Evolutionary conservation across 2,329 filamentous ascomycete species (phyloP).

Genomic region (Curvularia sp.): DNA sequence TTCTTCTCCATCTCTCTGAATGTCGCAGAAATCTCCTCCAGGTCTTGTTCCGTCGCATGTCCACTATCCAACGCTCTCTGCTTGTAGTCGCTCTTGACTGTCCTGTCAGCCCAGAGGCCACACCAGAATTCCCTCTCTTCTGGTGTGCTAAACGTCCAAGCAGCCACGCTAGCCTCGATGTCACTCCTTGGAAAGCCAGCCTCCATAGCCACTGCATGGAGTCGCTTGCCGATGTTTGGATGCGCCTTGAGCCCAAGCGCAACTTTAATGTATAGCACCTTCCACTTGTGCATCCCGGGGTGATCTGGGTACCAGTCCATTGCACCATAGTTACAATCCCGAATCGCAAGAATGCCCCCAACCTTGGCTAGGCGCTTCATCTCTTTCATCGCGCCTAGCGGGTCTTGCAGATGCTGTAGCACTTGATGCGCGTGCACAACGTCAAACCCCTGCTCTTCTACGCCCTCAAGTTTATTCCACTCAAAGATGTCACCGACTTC

Average conservation of each 20-base stretch:
- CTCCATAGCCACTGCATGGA: slow-evolving; percentile 50
- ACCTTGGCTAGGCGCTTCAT: slow-evolving; percentile 63
- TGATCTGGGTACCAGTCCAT: slow-evolving; percentile 52
- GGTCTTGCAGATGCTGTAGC: slow-evolving; percentile 63
- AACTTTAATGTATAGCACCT: slow-evolving; percentile 44
- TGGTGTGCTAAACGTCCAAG: slow-evolving; percentile 54
- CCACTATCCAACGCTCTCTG: slow-evolving; percentile 49
- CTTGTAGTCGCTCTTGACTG: slow-evolving; percentile 46
- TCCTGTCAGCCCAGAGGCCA: slow-evolving; percentile 50
- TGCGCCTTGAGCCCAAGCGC: slow-evolving; percentile 43
- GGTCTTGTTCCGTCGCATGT: slow-evolving; percentile 48
- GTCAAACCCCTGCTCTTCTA: slow-evolving; percentile 58
- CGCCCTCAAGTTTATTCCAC: slow-evolving; percentile 54
- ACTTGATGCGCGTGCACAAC: slow-evolving; percentile 68
- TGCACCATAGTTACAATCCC: slow-evolving; percentile 48
- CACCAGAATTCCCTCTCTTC: slow-evolving; percentile 53
- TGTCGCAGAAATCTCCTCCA: slow-evolving; percentile 51
- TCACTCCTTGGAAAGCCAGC: slow-evolving; percentile 50
- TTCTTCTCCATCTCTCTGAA: slow-evolving; percentile 53
- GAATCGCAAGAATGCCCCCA: slow-evolving; percentile 61
- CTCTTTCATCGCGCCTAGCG: slow-evolving; percentile 59
- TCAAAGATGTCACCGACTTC: slow-evolving; percentile 53
- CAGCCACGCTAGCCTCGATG: slow-evolving; percentile 51
- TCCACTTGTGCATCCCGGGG: slow-evolving; percentile 45
- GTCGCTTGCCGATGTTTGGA: slow-evolving; percentile 46